Evolutionary conservation across 1,139 yeast genomes (phyloP).

Genomic region (Debaryomyces psychrophilus): DNA sequence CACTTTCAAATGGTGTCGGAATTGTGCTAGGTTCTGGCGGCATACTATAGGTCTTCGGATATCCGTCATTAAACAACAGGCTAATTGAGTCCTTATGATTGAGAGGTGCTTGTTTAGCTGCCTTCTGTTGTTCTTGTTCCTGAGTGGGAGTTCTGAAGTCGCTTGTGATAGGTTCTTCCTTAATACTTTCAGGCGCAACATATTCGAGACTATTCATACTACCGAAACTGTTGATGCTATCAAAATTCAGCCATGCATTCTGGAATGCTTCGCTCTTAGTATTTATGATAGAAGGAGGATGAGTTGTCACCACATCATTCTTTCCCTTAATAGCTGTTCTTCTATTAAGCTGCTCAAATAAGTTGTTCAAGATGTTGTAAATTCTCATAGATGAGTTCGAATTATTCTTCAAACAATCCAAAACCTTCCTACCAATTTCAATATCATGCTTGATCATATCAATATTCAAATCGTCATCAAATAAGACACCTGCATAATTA

Average conservation of each 20-base stretch:
- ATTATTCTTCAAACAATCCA: constrained; percentile 70
- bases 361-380: constrained; percentile 72
- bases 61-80: constrained; percentile 5
- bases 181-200: background rate
- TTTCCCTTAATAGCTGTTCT: constrained; percentile 49
- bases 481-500: constrained; percentile 50
- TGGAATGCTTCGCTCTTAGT: constrained; percentile 24
- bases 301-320: background rate
- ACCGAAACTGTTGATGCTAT: constrained; percentile 35
- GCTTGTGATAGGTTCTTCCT: background rate
- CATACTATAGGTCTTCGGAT: background rate
- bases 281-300: constrained; percentile 2
- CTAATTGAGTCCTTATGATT: background rate
- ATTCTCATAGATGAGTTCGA: constrained; percentile 81
- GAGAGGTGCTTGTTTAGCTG: background rate
- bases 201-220: constrained; percentile 8
- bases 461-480: constrained; percentile 63
- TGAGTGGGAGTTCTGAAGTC: constrained; percentile 5
- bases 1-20: background rate
- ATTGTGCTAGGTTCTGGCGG: background rate
- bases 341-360: constrained; percentile 80
- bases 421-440: constrained; percentile 75
- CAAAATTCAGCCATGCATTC: constrained; percentile 38
- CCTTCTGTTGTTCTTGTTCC: constrained; percentile 1
- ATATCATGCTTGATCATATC: constrained; percentile 78